Evolutionary conservation across 805 yeast species (phyloP).

Genomic region (Lachancea lanzarotensis): DNA sequence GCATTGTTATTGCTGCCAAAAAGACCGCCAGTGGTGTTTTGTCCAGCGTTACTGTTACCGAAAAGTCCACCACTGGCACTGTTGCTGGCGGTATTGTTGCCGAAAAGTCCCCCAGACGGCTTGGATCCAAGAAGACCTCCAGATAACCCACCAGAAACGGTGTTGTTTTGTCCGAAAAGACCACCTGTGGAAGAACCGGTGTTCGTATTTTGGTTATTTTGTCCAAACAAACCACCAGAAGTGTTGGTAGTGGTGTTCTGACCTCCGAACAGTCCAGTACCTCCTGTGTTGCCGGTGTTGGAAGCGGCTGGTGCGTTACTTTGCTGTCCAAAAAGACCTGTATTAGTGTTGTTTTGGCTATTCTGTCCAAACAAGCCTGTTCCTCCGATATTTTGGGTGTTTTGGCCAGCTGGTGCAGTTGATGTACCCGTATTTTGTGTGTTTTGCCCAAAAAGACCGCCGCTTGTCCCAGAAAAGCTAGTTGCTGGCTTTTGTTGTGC

Average conservation of each 20-base stretch:
- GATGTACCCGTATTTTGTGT: background rate
- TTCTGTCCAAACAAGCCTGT: background rate
- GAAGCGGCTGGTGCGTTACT: conserved; percentile 11
- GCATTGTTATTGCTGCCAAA: conserved; percentile 13
- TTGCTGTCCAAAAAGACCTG: conserved; percentile 30
- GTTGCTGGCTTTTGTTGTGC: conserved; percentile 2
- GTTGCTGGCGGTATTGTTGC: conserved; percentile 27
- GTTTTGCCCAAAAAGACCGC: conserved; percentile 7
- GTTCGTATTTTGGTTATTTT: conserved; percentile 25
- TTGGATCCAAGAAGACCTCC: conserved; percentile 36
- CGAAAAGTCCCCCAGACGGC: conserved; percentile 15
- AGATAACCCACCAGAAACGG: conserved; percentile 1
- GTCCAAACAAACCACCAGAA: conserved; percentile 23
- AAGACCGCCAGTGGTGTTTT: conserved; percentile 20
- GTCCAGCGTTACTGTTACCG: conserved; percentile 29
- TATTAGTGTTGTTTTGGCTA: conserved; percentile 15
- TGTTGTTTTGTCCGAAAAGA: conserved; percentile 26
- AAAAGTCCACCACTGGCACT: conserved; percentile 28
- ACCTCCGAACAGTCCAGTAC: conserved; percentile 40
- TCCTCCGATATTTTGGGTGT: background rate
- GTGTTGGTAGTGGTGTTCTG: conserved; percentile 10
- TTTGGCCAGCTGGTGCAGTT: too few species aligned
- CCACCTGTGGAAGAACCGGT: background rate
- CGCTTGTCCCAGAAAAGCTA: conserved; percentile 13
- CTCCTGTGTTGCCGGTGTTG: conserved; percentile 15